A percentile compares a stretch with the other conserved stretches of the same genome.
These are phyloP conservation scores for Alnus rubra DNA, from an alignment of 306 rosid species.

Conservation along the genomic window DNA sequence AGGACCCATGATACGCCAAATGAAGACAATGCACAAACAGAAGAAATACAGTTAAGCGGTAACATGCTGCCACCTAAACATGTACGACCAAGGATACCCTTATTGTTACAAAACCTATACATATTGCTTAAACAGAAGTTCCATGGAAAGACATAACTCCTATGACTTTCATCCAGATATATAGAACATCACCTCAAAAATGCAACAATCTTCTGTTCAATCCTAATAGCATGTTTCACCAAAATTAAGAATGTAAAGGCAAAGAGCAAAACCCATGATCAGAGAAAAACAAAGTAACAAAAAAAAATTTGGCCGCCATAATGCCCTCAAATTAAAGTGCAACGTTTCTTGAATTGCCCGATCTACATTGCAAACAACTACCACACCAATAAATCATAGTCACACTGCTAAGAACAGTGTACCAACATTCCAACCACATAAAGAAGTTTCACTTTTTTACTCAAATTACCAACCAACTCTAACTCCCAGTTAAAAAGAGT, in stretches of 20 bases:
- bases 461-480: background rate
- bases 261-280: background rate
- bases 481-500: background rate
- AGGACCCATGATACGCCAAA: background rate
- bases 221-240: background rate
- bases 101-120: background rate
- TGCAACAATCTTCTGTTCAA: background rate
- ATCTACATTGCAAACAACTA: background rate
- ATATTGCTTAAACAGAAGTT: background rate
- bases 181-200: background rate
- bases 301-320: background rate
- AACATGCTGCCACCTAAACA: background rate
- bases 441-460: background rate
- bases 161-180: background rate
- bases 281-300: background rate
- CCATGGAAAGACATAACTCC: background rate
- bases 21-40: background rate
- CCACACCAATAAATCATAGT: background rate
- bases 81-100: background rate
- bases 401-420: background rate
- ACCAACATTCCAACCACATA: background rate
- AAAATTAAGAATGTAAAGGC: background rate
- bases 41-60: background rate
- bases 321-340: background rate
- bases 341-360: background rate